Conservation (phyloP, 1,284 basidiomycete species). For the Cutaneotrichosporon dermatis region DNA sequence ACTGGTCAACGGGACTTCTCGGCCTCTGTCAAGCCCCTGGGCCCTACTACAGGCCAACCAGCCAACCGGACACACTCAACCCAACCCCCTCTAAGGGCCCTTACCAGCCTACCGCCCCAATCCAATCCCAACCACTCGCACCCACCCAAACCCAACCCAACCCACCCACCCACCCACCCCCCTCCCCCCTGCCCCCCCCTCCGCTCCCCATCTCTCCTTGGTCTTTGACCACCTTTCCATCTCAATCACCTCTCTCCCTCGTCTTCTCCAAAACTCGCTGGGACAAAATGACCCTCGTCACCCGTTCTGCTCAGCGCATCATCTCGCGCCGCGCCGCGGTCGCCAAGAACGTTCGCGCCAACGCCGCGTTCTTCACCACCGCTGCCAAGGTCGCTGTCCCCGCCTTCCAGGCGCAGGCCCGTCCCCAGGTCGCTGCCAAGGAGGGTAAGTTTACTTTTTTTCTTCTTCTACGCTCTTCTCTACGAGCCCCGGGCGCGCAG, state of each 20-base stretch:
- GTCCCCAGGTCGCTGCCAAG: conserved; percentile 26
- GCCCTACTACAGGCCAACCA: too few relatives aligned
- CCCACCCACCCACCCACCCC: not conserved
- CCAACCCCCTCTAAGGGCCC: too few relatives aligned
- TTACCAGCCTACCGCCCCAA: not conserved
- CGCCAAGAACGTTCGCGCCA: conserved; percentile 40
- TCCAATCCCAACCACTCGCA: not conserved
- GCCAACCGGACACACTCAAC: too few relatives aligned
- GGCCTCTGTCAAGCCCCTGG: not conserved
- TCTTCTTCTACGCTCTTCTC: not conserved
- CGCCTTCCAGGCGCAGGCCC: conserved; percentile 28
- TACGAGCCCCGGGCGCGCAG: not conserved
- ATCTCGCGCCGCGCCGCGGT: conserved; percentile 41
- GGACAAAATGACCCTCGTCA: conserved; percentile 46
- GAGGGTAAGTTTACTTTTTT: conserved; percentile 29
- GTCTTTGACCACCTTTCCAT: conserved; percentile 4
- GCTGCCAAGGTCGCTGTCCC: conserved; percentile 41
- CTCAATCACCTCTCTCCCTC: conserved; percentile 16
- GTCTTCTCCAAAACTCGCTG: conserved; percentile 20
- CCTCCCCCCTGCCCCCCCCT: conserved; percentile 10
- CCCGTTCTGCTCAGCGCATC: conserved; percentile 47
- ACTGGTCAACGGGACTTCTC: not conserved
- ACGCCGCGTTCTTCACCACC: conserved; percentile 47
- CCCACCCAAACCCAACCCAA: not conserved
- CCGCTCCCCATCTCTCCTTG: conserved; percentile 1